Conservation (phyloP, 164 flowering plant genomes). For the Dillenia turbinata region DNA sequence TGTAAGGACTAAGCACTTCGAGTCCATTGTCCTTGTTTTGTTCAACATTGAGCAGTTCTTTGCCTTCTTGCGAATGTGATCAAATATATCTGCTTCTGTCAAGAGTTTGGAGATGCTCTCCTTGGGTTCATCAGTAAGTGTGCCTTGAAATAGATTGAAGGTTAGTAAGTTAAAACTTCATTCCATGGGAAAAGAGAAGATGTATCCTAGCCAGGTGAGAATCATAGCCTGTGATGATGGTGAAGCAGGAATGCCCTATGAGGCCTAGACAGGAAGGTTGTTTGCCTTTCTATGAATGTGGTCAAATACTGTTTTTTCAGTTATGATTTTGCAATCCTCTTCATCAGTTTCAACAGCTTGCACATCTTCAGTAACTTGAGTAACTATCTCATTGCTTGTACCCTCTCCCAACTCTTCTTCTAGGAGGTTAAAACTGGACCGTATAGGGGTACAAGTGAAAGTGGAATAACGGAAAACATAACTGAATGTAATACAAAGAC, state of each 20-base stretch:
- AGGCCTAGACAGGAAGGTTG: constrained; percentile 40
- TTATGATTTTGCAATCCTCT: too few relatives aligned
- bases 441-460: constrained; percentile 13
- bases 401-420: constrained; percentile 71
- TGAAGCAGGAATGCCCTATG: constrained; percentile 20
- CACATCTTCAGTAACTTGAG: too few relatives aligned
- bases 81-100: constrained; percentile 40
- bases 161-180: not conserved
- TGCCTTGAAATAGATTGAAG: constrained; percentile 8
- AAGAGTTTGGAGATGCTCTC: constrained; percentile 10
- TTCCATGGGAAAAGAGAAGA: constrained; percentile 1
- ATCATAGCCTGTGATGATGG: constrained; percentile 28
- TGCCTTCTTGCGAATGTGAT: constrained; percentile 50
- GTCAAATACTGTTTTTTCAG: too few relatives aligned
- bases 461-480: not conserved
- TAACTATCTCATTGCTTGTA: constrained; percentile 23
- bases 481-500: not conserved
- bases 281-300: constrained; percentile 77
- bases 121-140: constrained; percentile 12
- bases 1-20: constrained; percentile 8
- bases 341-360: too few relatives aligned
- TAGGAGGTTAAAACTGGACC: constrained; percentile 83
- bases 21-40: constrained; percentile 14
- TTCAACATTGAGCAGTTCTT: constrained; percentile 32
- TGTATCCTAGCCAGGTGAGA: constrained; percentile 18